Evolutionary conservation across 2,329 filamentous ascomycete species (phyloP), one percentile per base, ranked within the genome.

Genomic region (Zarea fungicola): DNA sequence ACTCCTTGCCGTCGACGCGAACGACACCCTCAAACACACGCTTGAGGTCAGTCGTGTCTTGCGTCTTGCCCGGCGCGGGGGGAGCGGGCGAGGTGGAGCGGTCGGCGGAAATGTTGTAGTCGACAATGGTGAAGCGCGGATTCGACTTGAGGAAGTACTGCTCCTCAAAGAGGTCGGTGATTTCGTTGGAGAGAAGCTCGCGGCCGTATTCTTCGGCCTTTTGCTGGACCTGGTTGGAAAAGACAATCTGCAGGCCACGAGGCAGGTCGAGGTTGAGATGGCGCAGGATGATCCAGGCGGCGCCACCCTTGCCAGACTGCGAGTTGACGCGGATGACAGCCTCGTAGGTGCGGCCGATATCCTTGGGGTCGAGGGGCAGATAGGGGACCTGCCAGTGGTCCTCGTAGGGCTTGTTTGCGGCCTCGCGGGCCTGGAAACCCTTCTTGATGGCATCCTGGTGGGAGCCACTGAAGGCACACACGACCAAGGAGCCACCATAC

Each of bases 391-490:
- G 74, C 92, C 92, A 97, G 34, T 71, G 73, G 61, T 84, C 81
- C 49, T 92, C 81, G 62, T 78, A 72, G 5, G 69, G 72, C 39
- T 77, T 74, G 47, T 75, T 77, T 1, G 76, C 68, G 37, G 75
- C 68, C 63, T 90, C 78, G 51, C 92, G 85, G 34, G 75, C 62
- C 63, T 87, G 79, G 74, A 93, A 90, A 1, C 85, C 85, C 75
- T 96, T 96, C 71, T 95, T 95, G 58, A 96, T 96, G 45, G 92
- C 92, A 63, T 97, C 91, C 69, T 97, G 91, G 67, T 97, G 92
- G 22, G 84, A 89, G 48, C 92, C 91, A 56, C 84, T 89, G 71
- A 96, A 96, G 21, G 91, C 90, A 63, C 86, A 93, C 22, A 92
- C 86, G n/a, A 96, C 90, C 56, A 96, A 78, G 60, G 89, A 87